Evolutionary conservation across 75 land plant species (phyloP).

Genomic region (Cunninghamia lanceolata): DNA sequence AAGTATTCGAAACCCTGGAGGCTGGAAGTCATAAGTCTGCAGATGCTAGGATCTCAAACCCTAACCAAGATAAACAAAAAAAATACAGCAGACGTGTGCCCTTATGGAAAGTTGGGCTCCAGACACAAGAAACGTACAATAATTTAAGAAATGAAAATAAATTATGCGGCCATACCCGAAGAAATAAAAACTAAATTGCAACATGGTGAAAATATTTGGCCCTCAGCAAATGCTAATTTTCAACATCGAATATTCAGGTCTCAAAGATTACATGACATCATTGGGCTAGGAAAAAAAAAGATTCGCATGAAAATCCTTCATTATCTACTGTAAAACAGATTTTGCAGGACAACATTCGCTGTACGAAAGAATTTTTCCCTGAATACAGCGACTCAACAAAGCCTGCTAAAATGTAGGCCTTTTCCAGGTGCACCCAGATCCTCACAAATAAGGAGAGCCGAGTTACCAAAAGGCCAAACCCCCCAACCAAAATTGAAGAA

Average conservation of each 20-base stretch:
- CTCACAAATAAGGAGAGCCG: background rate
- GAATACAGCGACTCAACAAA: constrained; percentile 4
- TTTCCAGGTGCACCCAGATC: background rate
- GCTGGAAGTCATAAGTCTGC: too few species aligned
- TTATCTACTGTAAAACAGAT: background rate
- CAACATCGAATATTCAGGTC: background rate
- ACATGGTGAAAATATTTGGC: background rate
- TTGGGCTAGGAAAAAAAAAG: background rate
- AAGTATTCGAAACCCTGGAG: too few species aligned
- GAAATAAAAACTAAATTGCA: too few species aligned
- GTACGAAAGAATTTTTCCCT: background rate
- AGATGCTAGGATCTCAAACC: too few species aligned
- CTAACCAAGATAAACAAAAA: too few species aligned
- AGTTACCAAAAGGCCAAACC: background rate
- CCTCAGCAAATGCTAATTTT: constrained; percentile 3
- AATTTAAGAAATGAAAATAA: too few species aligned
- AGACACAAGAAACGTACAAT: too few species aligned
- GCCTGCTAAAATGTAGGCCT: constrained; percentile 5
- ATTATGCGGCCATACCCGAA: too few species aligned
- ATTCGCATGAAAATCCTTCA: background rate
- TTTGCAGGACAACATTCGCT: constrained; percentile 6
- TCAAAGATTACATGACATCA: constrained; percentile 2
- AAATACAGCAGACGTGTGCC: too few species aligned
- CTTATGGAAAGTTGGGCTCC: too few species aligned
- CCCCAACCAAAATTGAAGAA: background rate